These are phyloP conservation scores for Trypanosomatidae sp. DNA, from an alignment of 208 protist genomes.

Conservation along the genomic window DNA sequence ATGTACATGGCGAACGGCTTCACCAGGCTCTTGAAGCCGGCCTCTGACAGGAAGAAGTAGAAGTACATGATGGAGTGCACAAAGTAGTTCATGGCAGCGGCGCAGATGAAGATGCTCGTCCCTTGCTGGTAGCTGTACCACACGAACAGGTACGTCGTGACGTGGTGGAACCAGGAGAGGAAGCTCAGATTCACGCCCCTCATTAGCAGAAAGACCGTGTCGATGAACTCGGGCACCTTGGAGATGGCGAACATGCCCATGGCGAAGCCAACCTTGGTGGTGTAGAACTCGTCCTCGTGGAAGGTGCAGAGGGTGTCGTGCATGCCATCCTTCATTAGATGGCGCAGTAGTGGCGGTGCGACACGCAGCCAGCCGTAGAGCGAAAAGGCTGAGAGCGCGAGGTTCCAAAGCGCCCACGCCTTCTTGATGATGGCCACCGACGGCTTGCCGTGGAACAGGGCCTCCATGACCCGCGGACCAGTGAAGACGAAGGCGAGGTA, in stretches of 20 bases:
- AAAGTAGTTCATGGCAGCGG: constrained; percentile 92
- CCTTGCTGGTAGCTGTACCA: constrained; percentile 80
- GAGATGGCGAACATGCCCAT: constrained; percentile 79
- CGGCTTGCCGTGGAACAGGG: constrained; percentile 45
- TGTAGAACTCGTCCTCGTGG: constrained; percentile 58
- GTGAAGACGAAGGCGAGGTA: constrained; percentile 74
- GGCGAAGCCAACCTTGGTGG: constrained; percentile 65
- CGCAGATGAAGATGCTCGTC: constrained; percentile 56
- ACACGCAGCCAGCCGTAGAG: constrained; percentile 63
- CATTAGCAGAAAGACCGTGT: constrained; percentile 85
- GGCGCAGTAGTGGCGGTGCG: constrained; percentile 37
- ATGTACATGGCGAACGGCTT: constrained; percentile 86
- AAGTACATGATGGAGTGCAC: constrained; percentile 97
- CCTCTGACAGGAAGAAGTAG: constrained; percentile 90
- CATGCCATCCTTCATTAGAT: constrained; percentile 35
- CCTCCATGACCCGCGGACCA: constrained; percentile 35
- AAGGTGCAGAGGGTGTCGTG: constrained; percentile 74
- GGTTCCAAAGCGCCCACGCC: constrained; percentile 84
- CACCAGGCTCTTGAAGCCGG: constrained; percentile 64
- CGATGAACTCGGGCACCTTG: constrained; percentile 86
- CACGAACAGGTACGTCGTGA: constrained; percentile 87
- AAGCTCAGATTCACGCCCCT: constrained; percentile 76
- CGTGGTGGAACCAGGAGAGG: constrained; percentile 93
- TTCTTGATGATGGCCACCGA: constrained; percentile 50
- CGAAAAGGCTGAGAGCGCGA: constrained; percentile 82